Conservation (phyloP, 441 rosid species). For the Bruguiera hainesii region DNA sequence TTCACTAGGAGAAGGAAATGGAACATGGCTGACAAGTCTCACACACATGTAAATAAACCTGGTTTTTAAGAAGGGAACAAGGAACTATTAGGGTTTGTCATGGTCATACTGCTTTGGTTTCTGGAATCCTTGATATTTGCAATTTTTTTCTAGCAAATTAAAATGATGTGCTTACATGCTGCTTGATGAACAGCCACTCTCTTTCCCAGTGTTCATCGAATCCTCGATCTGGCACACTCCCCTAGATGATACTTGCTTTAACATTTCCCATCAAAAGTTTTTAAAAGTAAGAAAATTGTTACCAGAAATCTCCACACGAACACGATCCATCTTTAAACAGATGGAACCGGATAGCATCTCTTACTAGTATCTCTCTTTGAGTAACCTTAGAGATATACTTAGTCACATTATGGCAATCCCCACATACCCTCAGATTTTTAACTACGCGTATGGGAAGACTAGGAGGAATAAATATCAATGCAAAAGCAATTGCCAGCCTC, state of each 20-base stretch:
- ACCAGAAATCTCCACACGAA: slow-evolving; percentile 98
- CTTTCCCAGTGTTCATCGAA: slow-evolving; percentile 1
- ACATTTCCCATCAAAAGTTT: slow-evolving; percentile 3
- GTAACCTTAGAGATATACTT: slow-evolving; percentile 83
- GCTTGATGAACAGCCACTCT: background rate
- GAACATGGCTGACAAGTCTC: too few species aligned
- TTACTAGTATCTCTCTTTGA: slow-evolving; percentile 82
- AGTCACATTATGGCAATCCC: slow-evolving; percentile 85
- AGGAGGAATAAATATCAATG: slow-evolving; percentile 63
- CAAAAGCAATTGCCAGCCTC: slow-evolving; percentile 92
- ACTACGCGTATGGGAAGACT: slow-evolving; percentile 67
- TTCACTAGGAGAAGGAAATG: too few species aligned
- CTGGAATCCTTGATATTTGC: too few species aligned
- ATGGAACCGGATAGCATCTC: slow-evolving; percentile 90
- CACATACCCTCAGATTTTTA: slow-evolving; percentile 85
- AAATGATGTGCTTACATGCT: background rate
- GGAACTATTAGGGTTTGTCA: too few species aligned
- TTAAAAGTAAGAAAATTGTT: slow-evolving; percentile 19
- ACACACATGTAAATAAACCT: too few species aligned
- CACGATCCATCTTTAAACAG: slow-evolving; percentile 83
- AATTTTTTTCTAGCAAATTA: too few species aligned
- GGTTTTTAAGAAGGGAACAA: too few species aligned
- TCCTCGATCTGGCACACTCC: slow-evolving; percentile 9
- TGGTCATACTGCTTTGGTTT: too few species aligned
- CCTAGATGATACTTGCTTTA: slow-evolving; percentile 4